Conservation (phyloP, 1,139 yeast genomes). For the Cylindricascospora bacillispora region DNA sequence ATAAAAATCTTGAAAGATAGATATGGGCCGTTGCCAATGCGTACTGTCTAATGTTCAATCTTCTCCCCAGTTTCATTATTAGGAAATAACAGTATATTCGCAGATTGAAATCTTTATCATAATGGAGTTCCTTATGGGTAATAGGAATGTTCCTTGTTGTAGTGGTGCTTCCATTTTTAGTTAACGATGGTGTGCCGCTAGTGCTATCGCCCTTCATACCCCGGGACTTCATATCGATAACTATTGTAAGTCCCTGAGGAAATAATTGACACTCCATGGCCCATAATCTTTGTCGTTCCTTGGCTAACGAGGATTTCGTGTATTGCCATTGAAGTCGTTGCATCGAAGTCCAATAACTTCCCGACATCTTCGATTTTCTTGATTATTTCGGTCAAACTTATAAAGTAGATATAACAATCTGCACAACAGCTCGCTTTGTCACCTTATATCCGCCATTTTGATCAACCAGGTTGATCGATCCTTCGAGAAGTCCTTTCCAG, state of each 20-base stretch:
- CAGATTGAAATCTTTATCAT: slow-evolving; percentile 43
- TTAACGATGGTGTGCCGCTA: slow-evolving; percentile 1
- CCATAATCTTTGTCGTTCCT: slow-evolving; percentile 30
- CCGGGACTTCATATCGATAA: slow-evolving; percentile 19
- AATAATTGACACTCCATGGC: slow-evolving; percentile 26
- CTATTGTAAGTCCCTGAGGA: slow-evolving; percentile 23
- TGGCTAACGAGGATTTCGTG: slow-evolving; percentile 34
- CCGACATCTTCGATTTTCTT: slow-evolving; percentile 39
- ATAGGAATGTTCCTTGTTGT: slow-evolving; percentile 30
- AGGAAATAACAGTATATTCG: slow-evolving; percentile 58
- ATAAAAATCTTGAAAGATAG: slow-evolving; percentile 61
- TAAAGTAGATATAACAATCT: too few species aligned
- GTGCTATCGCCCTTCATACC: slow-evolving; percentile 4
- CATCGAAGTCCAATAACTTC: slow-evolving; percentile 57
- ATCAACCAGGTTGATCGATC: neutral
- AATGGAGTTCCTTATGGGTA: slow-evolving; percentile 32
- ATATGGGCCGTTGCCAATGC: slow-evolving; percentile 85
- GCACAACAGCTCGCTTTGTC: too few species aligned
- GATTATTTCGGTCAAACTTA: too few species aligned
- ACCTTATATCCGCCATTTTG: too few species aligned
- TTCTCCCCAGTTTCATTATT: slow-evolving; percentile 62
- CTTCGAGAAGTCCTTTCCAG: too few species aligned
- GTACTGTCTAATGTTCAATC: slow-evolving; percentile 65
- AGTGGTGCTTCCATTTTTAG: slow-evolving; percentile 5
- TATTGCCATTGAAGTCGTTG: slow-evolving; percentile 54